Evolutionary conservation across 768 basidiomycete species (phyloP), one percentile per base, ranked within the genome.

Genomic region (Asterophora lycoperdoides): DNA sequence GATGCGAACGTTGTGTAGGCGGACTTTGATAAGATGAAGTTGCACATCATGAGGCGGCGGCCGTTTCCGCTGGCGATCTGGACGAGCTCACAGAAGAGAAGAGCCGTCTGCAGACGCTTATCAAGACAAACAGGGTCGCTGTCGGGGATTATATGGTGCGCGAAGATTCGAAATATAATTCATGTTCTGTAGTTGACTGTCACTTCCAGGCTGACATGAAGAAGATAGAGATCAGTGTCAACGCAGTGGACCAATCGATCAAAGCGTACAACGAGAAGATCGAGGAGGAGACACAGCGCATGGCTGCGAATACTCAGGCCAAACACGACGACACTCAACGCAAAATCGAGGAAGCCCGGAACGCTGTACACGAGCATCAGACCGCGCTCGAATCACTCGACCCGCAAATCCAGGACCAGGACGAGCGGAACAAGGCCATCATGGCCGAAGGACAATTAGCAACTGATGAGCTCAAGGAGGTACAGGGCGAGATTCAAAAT

Each of bases 301-400:
- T 79, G 67, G 81, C 71, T 51, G 68, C 68, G 5, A 74, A 81
- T 52, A 79, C 79, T 2, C 80, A 86, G 55, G 77, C 69, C 10
- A 83, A 82, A 58, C 81, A 79, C 14, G 79, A 86, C 28, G 77
- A 80, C 54, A 72, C 72, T 4, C 74, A 78, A 38, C 65, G 66
- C 17, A 74, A 77, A 58, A 69, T 90, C 10, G 68, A 76, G 0
- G 61, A 62, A 9, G 76, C 78, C 14, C 74, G 71, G 41, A 62
- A 66, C 5, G 64, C 60, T 4, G 66, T 80, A 14, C 47, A 53
- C 1, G 60, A 59, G 9, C 69, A 73, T 11, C 77, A 84, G 48
- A 44, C 52, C 5, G 49, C 55, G 4, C 40, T 72, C 11, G 35
- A 61, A 4, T 57, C 61, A 1, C 56, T 75, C 35, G 57, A 61